Conservation (phyloP, 2,329 filamentous ascomycete species). For the Trichoderma pleuroti region DNA sequence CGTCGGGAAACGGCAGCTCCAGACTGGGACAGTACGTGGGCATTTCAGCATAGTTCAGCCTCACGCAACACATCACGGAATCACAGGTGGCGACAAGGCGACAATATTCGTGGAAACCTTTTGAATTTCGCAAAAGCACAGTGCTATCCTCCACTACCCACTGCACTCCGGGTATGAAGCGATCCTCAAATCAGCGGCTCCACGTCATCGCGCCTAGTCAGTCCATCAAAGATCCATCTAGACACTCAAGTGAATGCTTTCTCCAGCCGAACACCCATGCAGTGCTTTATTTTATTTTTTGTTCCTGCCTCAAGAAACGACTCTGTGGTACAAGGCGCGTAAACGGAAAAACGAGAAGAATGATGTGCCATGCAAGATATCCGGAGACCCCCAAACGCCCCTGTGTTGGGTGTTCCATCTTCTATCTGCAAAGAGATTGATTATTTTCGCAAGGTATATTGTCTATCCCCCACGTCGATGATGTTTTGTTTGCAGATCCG, state of each 20-base stretch:
- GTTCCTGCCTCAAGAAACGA: slow-evolving; percentile 40
- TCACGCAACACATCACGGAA: background rate
- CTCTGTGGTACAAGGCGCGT: slow-evolving; percentile 45
- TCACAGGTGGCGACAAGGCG: slow-evolving; percentile 1
- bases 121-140: slow-evolving; percentile 60
- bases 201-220: slow-evolving; percentile 56
- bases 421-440: slow-evolving; percentile 62
- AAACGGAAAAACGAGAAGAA: slow-evolving; percentile 46
- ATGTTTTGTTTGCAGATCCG: slow-evolving; percentile 55
- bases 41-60: background rate
- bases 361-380: slow-evolving; percentile 71
- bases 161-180: slow-evolving; percentile 56
- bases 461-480: slow-evolving; percentile 51
- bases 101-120: slow-evolving; percentile 47
- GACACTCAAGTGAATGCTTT: slow-evolving; percentile 57
- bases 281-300: slow-evolving; percentile 42
- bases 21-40: background rate
- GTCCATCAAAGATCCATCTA: slow-evolving; percentile 35
- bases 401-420: slow-evolving; percentile 64
- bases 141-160: slow-evolving; percentile 46
- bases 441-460: slow-evolving; percentile 44
- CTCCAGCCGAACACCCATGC: slow-evolving; percentile 58
- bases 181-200: slow-evolving; percentile 60
- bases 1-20: too few relatives aligned
- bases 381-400: slow-evolving; percentile 75